These are phyloP conservation scores for Penicillium freii DNA, from an alignment of 2,329 filamentous ascomycete genomes.

Conservation along the genomic window DNA sequence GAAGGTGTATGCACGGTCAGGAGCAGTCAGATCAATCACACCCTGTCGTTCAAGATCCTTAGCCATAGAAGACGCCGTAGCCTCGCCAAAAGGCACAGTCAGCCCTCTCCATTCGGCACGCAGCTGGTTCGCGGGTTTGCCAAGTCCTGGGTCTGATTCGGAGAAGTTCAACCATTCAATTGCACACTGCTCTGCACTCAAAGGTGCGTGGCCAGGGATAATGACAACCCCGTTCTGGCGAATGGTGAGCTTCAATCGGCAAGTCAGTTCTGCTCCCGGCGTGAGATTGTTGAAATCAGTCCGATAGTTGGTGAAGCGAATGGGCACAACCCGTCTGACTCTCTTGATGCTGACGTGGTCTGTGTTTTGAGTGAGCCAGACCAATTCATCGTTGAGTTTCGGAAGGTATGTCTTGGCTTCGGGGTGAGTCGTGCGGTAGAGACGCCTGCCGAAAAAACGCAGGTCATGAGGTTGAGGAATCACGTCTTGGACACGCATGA, in stretches of 20 bases:
- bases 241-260: constrained; percentile 32
- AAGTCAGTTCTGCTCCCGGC: constrained; percentile 28
- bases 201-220: background rate
- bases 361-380: constrained; percentile 41
- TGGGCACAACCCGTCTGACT: constrained; percentile 43
- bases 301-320: constrained; percentile 57
- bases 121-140: constrained; percentile 16
- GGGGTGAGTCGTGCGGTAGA: constrained; percentile 34
- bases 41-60: constrained; percentile 2
- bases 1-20: constrained; percentile 56
- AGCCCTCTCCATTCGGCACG: constrained; percentile 35
- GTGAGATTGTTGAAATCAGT: constrained; percentile 24
- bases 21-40: constrained; percentile 24
- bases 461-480: constrained; percentile 26
- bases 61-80: background rate
- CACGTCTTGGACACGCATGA: constrained; percentile 44
- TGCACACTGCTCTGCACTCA: constrained; percentile 20
- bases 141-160: constrained; percentile 31
- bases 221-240: constrained; percentile 6
- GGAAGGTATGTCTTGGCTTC: constrained; percentile 36
- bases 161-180: constrained; percentile 31
- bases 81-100: constrained; percentile 33
- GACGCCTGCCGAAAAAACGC: constrained; percentile 41
- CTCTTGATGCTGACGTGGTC: constrained; percentile 43
- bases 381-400: constrained; percentile 46